Percentiles rank a stretch among this genome's conserved stretches.
These are phyloP conservation scores for Linaria vulgaris DNA, from an alignment of 257 asterid genomes.

Conservation along the genomic window DNA sequence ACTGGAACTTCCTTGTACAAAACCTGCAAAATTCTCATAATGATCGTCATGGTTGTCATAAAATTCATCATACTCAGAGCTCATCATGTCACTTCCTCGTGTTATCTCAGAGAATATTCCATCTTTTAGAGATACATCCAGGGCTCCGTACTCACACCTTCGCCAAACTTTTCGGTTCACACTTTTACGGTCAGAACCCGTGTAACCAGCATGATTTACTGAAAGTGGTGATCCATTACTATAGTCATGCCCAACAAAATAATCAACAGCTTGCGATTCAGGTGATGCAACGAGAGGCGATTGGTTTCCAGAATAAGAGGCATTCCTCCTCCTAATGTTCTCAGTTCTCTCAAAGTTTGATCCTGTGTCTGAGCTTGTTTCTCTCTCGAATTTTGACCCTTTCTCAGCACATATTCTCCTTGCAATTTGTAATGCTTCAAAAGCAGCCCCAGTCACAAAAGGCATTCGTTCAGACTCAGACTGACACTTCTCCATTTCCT, in stretches of 20 bases:
- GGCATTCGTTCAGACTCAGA: conserved; percentile 72
- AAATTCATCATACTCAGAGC: conserved; percentile 45
- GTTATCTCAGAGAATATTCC: conserved; percentile 63
- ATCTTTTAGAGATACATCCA: conserved; percentile 84
- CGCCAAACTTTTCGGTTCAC: conserved; percentile 79
- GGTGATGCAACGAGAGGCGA: conserved; percentile 69
- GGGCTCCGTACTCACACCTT: conserved; percentile 47
- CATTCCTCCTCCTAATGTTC: conserved; percentile 37
- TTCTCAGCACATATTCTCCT: conserved; percentile 53
- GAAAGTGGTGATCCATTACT: conserved; percentile 66
- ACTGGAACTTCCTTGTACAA: conserved; percentile 43
- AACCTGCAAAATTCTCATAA: conserved; percentile 60
- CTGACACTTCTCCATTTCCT: conserved; percentile 86
- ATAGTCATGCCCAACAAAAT: conserved; percentile 53
- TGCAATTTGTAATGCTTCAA: conserved; percentile 77
- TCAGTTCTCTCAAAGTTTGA: conserved; percentile 53
- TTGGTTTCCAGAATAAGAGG: conserved; percentile 43
- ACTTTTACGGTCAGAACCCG: conserved; percentile 44
- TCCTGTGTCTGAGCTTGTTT: conserved; percentile 42
- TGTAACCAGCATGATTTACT: conserved; percentile 40
- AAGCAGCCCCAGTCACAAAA: conserved; percentile 88
- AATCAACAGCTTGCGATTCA: conserved; percentile 74
- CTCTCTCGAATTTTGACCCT: conserved; percentile 51
- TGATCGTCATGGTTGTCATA: conserved; percentile 37
- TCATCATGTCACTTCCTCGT: conserved; percentile 34